These are phyloP conservation scores for Carallia brachiata DNA, from an alignment of 345 rosid genomes.

Conservation along the genomic window DNA sequence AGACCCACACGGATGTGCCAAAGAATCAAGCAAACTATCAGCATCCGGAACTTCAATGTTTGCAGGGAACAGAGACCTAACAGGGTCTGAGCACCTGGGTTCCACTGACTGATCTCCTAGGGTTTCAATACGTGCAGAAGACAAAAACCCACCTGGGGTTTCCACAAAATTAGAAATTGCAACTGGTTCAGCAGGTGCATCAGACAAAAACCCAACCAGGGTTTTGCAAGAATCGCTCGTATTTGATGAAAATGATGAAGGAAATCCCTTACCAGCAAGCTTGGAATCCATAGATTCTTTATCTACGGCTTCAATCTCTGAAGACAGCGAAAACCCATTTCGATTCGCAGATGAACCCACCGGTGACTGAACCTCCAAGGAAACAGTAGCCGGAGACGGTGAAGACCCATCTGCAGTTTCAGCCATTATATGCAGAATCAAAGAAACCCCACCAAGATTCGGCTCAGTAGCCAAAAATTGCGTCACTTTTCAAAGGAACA, in stretches of 20 bases:
- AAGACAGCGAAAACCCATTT: background rate
- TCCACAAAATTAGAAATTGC: background rate
- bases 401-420: slow-evolving; percentile 4
- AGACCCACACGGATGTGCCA: slow-evolving; percentile 1
- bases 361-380: background rate
- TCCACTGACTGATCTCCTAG: background rate
- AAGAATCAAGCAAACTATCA: background rate
- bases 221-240: background rate
- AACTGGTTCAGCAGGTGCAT: background rate
- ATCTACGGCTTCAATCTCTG: background rate
- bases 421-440: background rate
- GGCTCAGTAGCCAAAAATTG: background rate
- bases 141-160: background rate
- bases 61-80: background rate
- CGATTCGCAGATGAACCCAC: background rate
- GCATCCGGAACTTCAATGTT: background rate
- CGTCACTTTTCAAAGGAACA: background rate
- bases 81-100: background rate
- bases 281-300: background rate
- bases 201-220: background rate
- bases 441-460: background rate
- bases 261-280: too few species aligned
- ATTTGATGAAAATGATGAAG: background rate
- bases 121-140: background rate
- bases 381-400: background rate